phyloP scores from a whole-genome alignment of 2,329 filamentous ascomycete species.

The Pseudogymnoascus sp. region DNA sequence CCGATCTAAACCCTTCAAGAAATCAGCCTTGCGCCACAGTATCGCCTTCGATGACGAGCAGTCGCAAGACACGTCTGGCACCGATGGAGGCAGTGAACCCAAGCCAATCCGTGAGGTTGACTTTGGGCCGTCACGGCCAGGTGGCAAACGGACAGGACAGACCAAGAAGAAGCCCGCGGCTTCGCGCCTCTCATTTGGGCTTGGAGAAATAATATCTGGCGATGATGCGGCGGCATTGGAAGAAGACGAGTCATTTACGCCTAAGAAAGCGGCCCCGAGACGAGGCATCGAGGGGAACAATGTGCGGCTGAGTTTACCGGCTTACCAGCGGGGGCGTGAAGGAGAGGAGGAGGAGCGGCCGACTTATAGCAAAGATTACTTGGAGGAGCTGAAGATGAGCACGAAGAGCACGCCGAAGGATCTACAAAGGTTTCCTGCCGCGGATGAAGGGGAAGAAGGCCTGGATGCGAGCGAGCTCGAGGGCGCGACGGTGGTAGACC shows the following conservation, averaged over 20 bases:
- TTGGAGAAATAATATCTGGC: conserved; percentile 44
- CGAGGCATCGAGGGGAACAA: conserved; percentile 60
- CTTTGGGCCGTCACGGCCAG: conserved; percentile 1
- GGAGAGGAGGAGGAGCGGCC: conserved; percentile 58
- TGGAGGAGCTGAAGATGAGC: conserved; percentile 76
- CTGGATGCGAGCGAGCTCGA: conserved; percentile 53
- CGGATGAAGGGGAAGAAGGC: conserved; percentile 43
- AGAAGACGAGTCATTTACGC: conserved; percentile 46
- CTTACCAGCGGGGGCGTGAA: conserved; percentile 21
- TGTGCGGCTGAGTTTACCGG: conserved; percentile 42
- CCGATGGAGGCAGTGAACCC: conserved; percentile 4
- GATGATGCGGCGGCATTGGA: conserved; percentile 43
- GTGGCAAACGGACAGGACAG: conserved; percentile 34
- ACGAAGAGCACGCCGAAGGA: conserved; percentile 76
- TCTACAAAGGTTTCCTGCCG: conserved; percentile 35
- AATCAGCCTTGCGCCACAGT: conserved; percentile 49
- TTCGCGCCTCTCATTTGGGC: conserved; percentile 69
- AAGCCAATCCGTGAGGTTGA: conserved; percentile 10
- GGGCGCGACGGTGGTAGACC: conserved; percentile 54
- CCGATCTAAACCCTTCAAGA: conserved; percentile 44
- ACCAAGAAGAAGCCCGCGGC: conserved; percentile 56
- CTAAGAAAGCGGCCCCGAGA: conserved; percentile 54
- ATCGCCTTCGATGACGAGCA: conserved; percentile 35
- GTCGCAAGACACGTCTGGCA: conserved; percentile 1
- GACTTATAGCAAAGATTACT: conserved; percentile 76